These are phyloP conservation scores for Rhodofomes roseus DNA, from an alignment of 1,284 basidiomycete genomes.

Conservation along the genomic window DNA sequence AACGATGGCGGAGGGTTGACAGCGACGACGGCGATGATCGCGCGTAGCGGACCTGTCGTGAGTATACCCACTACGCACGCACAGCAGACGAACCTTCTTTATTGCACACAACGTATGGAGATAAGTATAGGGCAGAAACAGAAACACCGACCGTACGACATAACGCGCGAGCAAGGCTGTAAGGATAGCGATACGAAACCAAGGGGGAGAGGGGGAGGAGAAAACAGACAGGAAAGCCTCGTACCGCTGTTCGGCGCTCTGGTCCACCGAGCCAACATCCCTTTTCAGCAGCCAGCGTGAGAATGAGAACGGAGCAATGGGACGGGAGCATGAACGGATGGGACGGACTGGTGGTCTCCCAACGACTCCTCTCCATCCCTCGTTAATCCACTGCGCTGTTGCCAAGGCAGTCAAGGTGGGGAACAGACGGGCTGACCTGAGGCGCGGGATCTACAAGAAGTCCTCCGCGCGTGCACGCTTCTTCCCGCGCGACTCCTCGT, in stretches of 20 bases:
- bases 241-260: slow-evolving; percentile 17
- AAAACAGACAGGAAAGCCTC: slow-evolving; percentile 9
- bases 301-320: background rate
- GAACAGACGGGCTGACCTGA: background rate
- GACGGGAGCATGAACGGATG: slow-evolving; percentile 14
- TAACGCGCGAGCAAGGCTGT: background rate
- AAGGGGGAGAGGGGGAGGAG: slow-evolving; percentile 13
- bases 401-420: background rate
- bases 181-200: slow-evolving; percentile 11
- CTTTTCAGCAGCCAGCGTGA: background rate
- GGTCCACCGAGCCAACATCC: background rate
- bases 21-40: background rate
- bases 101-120: slow-evolving; percentile 10
- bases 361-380: slow-evolving; percentile 9
- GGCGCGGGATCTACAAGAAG: slow-evolving; percentile 46
- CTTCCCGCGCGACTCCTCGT: slow-evolving; percentile 66
- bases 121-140: slow-evolving; percentile 7
- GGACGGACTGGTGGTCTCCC: slow-evolving; percentile 34
- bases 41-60: slow-evolving; percentile 7
- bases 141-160: slow-evolving; percentile 26
- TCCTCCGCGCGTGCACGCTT: slow-evolving; percentile 78
- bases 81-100: slow-evolving; percentile 20
- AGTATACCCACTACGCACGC: slow-evolving; percentile 11
- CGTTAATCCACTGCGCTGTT: background rate
- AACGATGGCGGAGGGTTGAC: background rate